Base-by-base conservation (phyloP, 225 moss, liverwort and hornwort genomes). In the Pleurozium schreberi region DNA sequence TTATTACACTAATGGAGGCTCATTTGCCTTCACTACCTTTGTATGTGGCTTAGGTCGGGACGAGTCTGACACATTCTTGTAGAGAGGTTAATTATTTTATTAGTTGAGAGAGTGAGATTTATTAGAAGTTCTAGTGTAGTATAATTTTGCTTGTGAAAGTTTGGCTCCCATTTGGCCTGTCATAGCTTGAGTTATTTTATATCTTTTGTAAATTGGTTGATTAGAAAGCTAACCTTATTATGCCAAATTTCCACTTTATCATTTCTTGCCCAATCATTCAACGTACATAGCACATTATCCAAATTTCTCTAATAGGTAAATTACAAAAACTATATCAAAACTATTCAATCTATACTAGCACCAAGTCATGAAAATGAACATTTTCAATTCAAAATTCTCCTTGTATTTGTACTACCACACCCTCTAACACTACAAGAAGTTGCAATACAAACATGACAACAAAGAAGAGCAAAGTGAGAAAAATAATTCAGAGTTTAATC, bases 191-290 rank as follows among this genome's bases (percentile, higher is more conserved):
- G n/a, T n/a, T n/a, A n/a, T n/a, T n/a, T 23, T 38, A 9, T 77
- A 38, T 53, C 15, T 77, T 76, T 52, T 76, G 22, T 34, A 52
- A 76, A 52, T 33, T 52, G 22, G 14, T 9, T 53, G 0, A 0
- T 36, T 76, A 4, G 14, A 77, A 53, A 53, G 1, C 36, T 76
- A 76, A 36, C 4, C 2, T 38, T 23, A 12, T 50, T 75, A 75
- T 52, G 5, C 8, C 14, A 36, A 22, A 23, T 22, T 36, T 53
- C 1, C 3, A 36, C 5, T 14, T 23, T 36, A 36, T 14, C 53
- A 53, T 38, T 0, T 53, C 1, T 14, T 0, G 18, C 2, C 47
- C 18, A 6, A 38, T 9, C 6, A 23, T 38, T 55, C 2, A 38
- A 25, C 16, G 16, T 55, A 6, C 25, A n/a, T n/a, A n/a, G n/a